Percentiles rank a stretch among this genome's conserved stretches.
phyloP scores from a whole-genome alignment of 2,329 filamentous ascomycete genomes.

The Mollisiaceae sp. region DNA sequence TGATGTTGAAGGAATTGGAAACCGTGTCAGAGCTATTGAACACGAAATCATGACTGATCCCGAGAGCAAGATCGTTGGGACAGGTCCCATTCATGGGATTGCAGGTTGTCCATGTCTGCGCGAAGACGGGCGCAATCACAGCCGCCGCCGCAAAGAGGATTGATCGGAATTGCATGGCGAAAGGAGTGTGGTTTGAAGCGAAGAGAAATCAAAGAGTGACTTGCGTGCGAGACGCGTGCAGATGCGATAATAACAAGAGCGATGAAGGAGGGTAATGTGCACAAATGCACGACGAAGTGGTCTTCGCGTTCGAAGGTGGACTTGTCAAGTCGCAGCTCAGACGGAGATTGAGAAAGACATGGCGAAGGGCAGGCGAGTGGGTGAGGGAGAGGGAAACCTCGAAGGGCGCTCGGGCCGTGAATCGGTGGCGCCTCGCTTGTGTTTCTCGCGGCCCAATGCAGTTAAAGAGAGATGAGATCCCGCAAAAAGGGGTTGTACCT shows the following conservation, averaged over 20 bases:
- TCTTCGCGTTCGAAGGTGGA: not conserved
- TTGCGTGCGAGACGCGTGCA: slow-evolving; percentile 18
- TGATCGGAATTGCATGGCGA: slow-evolving; percentile 34
- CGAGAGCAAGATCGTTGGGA: slow-evolving; percentile 72
- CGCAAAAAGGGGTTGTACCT: not conserved
- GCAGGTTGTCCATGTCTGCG: slow-evolving; percentile 80
- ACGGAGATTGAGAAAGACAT: not conserved
- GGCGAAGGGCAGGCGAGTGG: not conserved
- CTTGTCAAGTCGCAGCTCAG: not conserved
- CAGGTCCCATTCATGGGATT: slow-evolving; percentile 76
- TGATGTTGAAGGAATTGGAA: slow-evolving; percentile 69
- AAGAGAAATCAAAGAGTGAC: slow-evolving; percentile 26
- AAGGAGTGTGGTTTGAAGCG: slow-evolving; percentile 17
- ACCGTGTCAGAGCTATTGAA: slow-evolving; percentile 65
- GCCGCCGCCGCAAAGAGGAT: slow-evolving; percentile 30
- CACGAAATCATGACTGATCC: slow-evolving; percentile 63
- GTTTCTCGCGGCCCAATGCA: not conserved
- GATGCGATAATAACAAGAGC: slow-evolving; percentile 1
- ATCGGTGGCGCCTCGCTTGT: slow-evolving; percentile 8
- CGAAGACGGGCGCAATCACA: slow-evolving; percentile 52
- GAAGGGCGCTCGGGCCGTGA: not conserved
- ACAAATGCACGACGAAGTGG: slow-evolving; percentile 14
- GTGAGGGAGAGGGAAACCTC: not conserved
- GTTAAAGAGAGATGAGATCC: not conserved
- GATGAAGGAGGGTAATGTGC: slow-evolving; percentile 23